Conservation (phyloP, 2,329 filamentous ascomycete species). For the Drechslerella stenobrocha region DNA sequence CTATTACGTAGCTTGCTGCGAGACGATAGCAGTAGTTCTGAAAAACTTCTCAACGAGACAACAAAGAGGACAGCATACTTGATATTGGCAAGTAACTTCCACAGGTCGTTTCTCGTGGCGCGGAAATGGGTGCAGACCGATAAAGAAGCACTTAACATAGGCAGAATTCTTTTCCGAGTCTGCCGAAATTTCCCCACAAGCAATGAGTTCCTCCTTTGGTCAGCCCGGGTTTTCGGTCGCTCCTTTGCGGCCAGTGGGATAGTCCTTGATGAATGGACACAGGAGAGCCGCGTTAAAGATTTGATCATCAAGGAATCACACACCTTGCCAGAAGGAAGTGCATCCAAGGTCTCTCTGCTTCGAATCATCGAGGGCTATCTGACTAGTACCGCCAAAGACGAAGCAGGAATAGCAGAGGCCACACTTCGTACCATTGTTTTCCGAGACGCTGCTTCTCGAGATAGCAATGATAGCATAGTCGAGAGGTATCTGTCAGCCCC, state of each 20-base stretch:
- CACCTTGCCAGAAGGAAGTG: constrained; percentile 27
- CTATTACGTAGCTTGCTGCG: constrained; percentile 75
- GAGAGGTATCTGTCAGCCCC: constrained; percentile 49
- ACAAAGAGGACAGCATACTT: constrained; percentile 71
- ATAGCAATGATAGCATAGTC: constrained; percentile 55
- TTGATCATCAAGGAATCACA: constrained; percentile 43
- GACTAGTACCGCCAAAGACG: constrained; percentile 34
- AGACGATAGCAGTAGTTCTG: constrained; percentile 67
- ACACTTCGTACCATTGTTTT: constrained; percentile 64
- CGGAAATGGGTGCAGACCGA: constrained; percentile 58
- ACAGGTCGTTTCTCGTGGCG: constrained; percentile 58
- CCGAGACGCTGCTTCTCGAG: constrained; percentile 59
- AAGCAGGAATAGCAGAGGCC: constrained; percentile 65
- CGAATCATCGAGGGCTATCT: constrained; percentile 39
- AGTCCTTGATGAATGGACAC: constrained; percentile 63
- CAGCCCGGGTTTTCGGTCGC: constrained; percentile 78
- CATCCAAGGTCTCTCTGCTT: constrained; percentile 40
- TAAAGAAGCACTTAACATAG: constrained; percentile 64
- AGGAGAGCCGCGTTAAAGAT: constrained; percentile 54
- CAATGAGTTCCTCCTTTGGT: constrained; percentile 77
- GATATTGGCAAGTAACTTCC: constrained; percentile 75
- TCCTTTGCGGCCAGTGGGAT: constrained; percentile 77
- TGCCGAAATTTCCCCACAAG: constrained; percentile 68
- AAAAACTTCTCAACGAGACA: constrained; percentile 69
- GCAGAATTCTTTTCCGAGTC: constrained; percentile 74